Base-by-base conservation (phyloP, 768 basidiomycete species). In the Lactarius deliciosus region DNA sequence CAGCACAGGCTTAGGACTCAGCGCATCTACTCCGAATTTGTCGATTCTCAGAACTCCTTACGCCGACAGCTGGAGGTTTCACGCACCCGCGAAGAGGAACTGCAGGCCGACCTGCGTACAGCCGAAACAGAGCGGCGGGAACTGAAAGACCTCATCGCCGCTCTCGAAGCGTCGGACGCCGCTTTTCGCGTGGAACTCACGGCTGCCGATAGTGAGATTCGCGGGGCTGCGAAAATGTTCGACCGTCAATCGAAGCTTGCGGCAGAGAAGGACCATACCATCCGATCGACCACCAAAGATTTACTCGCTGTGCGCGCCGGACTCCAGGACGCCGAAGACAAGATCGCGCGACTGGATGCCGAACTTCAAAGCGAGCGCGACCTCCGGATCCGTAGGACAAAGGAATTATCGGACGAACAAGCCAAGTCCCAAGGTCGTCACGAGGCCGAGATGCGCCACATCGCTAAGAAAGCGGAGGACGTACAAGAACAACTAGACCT, bases 91-190 rank as follows among this genome's bases (percentile, higher is more conserved):
- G 40, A 66, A 40, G 30, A 25, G 20, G 25, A 59, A 25, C 28
- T 58, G 15, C 9, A 43, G 16, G 57, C 50, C 11, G 60, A 66
- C 43, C 28, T 67, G 47, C 30, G 11, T 58, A 38, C 57, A 15
- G 30, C 65, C 2, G 30, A 62, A 22, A 3, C 34, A 20, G 60
- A 66, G 15, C 61, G 30, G n/a, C 28, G 18, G 16, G 32, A 18
- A 41, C 53, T 58, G 47, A 63, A 36, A 40, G 30, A 16, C 16
- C 56, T 63, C 40, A 13, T 63, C 16, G 16, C 61, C 11, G 36
- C 38, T 10, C 61, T 66, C 20, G 45, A 66, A 20, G n/a, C n/a
- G 5, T 66, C 65, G 22, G 38, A 57, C 13, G 9, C 3, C 28
- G 50, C 16, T n/a, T 11, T 62, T 1, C 65, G 47, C 45, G 57